Conservation (phyloP, 805 yeast species). For the Ascoidea asiatica region DNA sequence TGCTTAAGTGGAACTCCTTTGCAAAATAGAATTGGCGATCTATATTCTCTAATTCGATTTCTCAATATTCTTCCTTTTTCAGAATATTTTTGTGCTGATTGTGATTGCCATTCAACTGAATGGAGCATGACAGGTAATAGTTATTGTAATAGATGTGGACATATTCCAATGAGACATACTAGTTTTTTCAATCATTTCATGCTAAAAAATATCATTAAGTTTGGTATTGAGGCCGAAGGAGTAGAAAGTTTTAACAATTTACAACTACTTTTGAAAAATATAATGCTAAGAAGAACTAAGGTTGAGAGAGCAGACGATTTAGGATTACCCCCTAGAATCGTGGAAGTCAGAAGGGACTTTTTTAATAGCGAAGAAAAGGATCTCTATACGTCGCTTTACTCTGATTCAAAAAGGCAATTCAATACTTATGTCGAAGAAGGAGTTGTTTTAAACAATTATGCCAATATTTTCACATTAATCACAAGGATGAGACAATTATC, state of each 20-base stretch:
- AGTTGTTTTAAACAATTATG: constrained; percentile 91
- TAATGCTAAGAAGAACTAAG: constrained; percentile 91
- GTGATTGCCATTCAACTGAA: constrained; percentile 68
- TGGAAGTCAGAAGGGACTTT: constrained; percentile 71
- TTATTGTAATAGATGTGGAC: constrained; percentile 79
- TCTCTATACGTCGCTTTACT: constrained; percentile 72
- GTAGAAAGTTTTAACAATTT: constrained; percentile 63
- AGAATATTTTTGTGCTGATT: constrained; percentile 83
- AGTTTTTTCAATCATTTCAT: constrained; percentile 93
- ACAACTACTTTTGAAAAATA: constrained; percentile 57
- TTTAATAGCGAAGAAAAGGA: constrained; percentile 96
- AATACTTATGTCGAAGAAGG: constrained; percentile 92
- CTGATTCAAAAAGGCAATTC: constrained; percentile 77
- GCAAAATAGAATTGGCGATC: constrained; percentile 92
- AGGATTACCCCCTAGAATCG: constrained; percentile 93
- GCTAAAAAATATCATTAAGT: constrained; percentile 84
- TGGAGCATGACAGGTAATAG: constrained; percentile 82
- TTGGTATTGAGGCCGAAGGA: constrained; percentile 76
- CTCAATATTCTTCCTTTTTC: constrained; percentile 77
- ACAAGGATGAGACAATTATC: constrained; percentile 98
- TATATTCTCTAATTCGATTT: constrained; percentile 84
- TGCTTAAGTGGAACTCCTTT: constrained; percentile 94
- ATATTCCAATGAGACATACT: constrained; percentile 88
- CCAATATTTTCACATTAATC: constrained; percentile 89
- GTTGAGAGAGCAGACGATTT: constrained; percentile 94